A percentile compares a stretch with the other conserved stretches of the same genome.
Conservation (phyloP, 2,329 filamentous ascomycete species). For the Magnaporthales sp. region DNA sequence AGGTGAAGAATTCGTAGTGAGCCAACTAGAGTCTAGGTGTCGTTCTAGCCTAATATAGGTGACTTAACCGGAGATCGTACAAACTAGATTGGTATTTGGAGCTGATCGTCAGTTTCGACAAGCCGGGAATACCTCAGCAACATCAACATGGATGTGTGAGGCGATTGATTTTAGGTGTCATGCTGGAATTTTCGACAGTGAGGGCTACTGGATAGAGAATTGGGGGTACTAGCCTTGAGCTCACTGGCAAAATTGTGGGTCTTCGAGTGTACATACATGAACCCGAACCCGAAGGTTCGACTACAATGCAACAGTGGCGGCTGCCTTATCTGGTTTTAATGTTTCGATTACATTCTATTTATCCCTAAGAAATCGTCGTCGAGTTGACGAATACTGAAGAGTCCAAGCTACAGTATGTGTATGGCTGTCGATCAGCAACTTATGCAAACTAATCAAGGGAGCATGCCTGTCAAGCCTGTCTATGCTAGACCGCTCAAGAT, state of each 20-base stretch:
- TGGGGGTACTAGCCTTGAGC: background rate
- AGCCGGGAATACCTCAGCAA: too few species aligned
- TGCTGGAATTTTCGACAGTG: background rate
- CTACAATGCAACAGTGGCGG: too few species aligned
- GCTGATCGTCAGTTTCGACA: too few species aligned
- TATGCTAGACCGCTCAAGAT: background rate
- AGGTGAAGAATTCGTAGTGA: background rate
- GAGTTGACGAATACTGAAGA: too few species aligned
- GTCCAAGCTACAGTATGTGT: background rate
- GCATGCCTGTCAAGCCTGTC: background rate
- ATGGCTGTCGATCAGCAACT: background rate
- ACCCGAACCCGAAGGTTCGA: background rate
- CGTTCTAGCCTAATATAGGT: too few species aligned
- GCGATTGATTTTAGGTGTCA: background rate
- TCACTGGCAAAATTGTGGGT: background rate
- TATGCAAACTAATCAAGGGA: background rate
- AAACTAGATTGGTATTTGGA: background rate
- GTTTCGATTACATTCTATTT: too few species aligned
- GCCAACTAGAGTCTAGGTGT: too few species aligned
- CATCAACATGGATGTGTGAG: too few species aligned
- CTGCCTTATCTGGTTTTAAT: too few species aligned
- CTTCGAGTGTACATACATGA: background rate
- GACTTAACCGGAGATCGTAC: background rate
- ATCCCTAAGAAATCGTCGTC: too few species aligned
- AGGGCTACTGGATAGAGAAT: background rate